Percentiles rank a stretch among this genome's conserved stretches.
Conservation (phyloP, 805 yeast genomes). For the Blastobotrys terrestris region DNA sequence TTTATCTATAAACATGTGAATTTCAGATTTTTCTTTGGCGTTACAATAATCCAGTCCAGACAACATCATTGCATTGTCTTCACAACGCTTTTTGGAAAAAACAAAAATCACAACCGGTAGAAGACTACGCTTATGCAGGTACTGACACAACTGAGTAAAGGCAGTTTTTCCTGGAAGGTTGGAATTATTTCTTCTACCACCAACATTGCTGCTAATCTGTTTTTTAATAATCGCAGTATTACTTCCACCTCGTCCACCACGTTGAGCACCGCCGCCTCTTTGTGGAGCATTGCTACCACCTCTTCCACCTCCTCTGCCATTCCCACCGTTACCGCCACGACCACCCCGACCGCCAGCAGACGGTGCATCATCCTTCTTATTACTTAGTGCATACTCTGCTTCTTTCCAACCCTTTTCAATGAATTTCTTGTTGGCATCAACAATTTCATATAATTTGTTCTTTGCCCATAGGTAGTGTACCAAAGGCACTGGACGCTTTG, state of each 20-base stretch:
- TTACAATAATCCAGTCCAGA: conserved; percentile 70
- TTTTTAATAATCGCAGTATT: conserved; percentile 1
- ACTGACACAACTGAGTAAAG: conserved; percentile 69
- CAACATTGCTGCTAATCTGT: conserved; percentile 4
- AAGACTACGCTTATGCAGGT: conserved; percentile 58
- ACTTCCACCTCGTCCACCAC: conserved; percentile 24
- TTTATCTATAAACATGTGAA: conserved; percentile 86
- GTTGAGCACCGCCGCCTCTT: conserved; percentile 36
- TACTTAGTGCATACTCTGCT: conserved; percentile 8
- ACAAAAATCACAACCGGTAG: conserved; percentile 92
- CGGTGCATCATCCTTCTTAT: conserved; percentile 1
- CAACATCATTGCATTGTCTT: conserved; percentile 81
- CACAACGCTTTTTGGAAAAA: conserved; percentile 89
- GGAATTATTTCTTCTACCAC: conserved; percentile 28
- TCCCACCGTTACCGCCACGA: conserved; percentile 35
- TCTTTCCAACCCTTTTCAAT: conserved; percentile 50
- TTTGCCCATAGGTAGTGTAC: conserved; percentile 86
- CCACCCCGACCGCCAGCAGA: conserved; percentile 39
- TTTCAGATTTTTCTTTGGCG: conserved; percentile 81
- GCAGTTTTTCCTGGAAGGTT: conserved; percentile 75
- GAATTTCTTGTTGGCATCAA: conserved; percentile 69
- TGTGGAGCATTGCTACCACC: conserved; percentile 29
- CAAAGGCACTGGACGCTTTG: conserved; percentile 93
- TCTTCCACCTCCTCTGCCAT: conserved; percentile 33
- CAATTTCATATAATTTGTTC: conserved; percentile 60